A percentile compares a stretch with the other conserved stretches of the same genome.
These are phyloP conservation scores for Sporothrix dimorphospora DNA, from an alignment of 2,329 filamentous ascomycete species.

Conservation along the genomic window DNA sequence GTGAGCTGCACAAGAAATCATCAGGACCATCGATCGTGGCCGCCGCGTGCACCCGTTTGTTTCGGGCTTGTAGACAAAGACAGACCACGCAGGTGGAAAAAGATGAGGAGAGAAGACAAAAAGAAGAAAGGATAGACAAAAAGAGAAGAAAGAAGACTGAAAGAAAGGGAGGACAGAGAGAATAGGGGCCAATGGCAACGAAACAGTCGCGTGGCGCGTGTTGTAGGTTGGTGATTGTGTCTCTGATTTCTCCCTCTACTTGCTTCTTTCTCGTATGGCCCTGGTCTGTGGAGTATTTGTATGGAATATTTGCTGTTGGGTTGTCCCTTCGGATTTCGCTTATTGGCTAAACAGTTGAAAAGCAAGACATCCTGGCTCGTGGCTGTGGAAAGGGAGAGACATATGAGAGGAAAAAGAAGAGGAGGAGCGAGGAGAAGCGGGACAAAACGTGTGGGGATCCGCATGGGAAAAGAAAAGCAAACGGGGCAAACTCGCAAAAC, in stretches of 20 bases:
- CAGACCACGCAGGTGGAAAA: background rate
- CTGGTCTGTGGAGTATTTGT: background rate
- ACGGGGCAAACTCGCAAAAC: background rate
- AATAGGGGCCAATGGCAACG: background rate
- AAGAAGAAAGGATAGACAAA: background rate
- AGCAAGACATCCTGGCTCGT: constrained; percentile 12
- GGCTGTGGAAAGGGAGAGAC: constrained; percentile 6
- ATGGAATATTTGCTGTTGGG: background rate
- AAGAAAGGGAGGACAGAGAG: background rate
- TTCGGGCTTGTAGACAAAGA: background rate
- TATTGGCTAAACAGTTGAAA: background rate
- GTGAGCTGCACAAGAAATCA: background rate
- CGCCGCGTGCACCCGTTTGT: background rate
- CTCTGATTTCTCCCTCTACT: background rate
- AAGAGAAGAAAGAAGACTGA: background rate
- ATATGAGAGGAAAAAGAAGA: background rate
- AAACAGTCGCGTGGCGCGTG: background rate
- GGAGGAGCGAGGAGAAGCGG: background rate
- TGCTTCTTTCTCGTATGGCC: constrained; percentile 2
- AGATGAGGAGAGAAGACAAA: background rate
- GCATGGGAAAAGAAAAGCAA: background rate
- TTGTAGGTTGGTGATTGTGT: background rate
- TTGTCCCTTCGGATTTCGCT: background rate
- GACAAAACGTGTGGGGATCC: background rate
- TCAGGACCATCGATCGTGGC: background rate